phyloP scores from a whole-genome alignment of 2,329 filamentous ascomycete species.

The Biscogniauxia marginata region DNA sequence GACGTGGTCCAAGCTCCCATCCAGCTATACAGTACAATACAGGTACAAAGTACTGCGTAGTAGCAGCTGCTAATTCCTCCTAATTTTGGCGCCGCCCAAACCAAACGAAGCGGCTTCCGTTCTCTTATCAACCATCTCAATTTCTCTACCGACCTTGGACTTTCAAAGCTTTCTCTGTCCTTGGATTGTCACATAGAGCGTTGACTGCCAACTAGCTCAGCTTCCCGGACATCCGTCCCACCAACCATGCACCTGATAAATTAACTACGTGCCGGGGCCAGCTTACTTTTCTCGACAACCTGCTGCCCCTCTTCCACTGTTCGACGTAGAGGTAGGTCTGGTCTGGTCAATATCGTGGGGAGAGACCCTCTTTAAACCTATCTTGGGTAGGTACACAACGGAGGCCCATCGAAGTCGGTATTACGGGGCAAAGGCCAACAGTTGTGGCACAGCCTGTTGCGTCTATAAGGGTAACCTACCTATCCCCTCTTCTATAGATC shows the following conservation, averaged over 20 bases:
- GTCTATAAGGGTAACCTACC: no score
- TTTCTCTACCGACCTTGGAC: not conserved
- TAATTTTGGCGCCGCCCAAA: no score
- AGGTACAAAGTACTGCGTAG: no score
- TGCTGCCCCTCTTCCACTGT: constrained; percentile 3
- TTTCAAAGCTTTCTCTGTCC: not conserved
- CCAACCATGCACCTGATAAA: constrained; percentile 8
- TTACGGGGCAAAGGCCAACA: not conserved
- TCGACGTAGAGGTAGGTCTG: not conserved
- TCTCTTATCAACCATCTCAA: not conserved
- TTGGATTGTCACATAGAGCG: no score
- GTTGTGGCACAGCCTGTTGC: no score
- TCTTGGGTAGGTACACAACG: no score
- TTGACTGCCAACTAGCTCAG: not conserved
- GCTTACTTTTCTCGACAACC: constrained; percentile 4
- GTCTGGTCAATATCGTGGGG: no score
- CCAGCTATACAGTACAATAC: no score
- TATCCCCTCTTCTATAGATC: not conserved
- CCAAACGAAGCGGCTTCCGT: no score
- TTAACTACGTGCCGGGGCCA: constrained; percentile 8
- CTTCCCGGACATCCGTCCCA: not conserved
- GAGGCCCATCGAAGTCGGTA: not conserved
- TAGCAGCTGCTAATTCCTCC: no score
- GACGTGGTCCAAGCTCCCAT: no score
- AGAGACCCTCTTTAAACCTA: no score